phyloP scores from a whole-genome alignment of 164 flowering plant genomes.

The Hamamelis virginiana region DNA sequence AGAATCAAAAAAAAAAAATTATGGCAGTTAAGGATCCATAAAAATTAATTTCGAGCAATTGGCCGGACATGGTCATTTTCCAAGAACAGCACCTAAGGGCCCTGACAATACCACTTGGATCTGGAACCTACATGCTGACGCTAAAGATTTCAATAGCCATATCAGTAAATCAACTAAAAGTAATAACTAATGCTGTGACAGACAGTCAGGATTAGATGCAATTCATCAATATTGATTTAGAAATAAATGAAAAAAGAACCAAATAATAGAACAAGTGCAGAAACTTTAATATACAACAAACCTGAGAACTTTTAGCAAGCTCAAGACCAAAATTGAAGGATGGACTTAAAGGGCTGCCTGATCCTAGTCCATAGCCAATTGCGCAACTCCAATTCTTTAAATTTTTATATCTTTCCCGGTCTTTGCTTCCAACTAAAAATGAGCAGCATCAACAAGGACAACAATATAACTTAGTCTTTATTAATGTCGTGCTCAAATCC shows the following conservation, averaged over 20 bases:
- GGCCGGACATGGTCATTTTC: too few relatives aligned
- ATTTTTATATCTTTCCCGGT: constrained; percentile 41
- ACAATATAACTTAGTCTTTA: not conserved
- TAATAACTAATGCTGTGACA: not conserved
- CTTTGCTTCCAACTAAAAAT: constrained; percentile 53
- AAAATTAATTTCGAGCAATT: not conserved
- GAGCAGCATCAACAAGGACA: constrained; percentile 7
- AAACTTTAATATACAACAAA: constrained; percentile 20
- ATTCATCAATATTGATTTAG: not conserved
- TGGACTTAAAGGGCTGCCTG: constrained; percentile 86
- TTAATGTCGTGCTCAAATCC: not conserved
- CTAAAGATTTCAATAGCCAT: constrained; percentile 4
- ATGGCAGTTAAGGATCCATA: too few relatives aligned
- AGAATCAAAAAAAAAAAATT: too few relatives aligned
- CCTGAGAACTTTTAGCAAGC: constrained; percentile 78
- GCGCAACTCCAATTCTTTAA: constrained; percentile 83
- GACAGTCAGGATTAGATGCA: not conserved
- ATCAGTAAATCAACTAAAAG: not conserved
- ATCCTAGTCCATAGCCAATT: constrained; percentile 77
- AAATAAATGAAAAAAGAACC: not conserved
- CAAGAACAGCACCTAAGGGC: not conserved
- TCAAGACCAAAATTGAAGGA: constrained; percentile 93
- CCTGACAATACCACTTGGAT: not conserved
- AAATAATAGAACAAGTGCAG: not conserved
- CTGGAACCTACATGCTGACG: constrained; percentile 3